Evolutionary conservation across 108 stramenopile species (phyloP), one percentile per base, ranked within the genome.

Genomic region (Chaetoceros tenuissimus): DNA sequence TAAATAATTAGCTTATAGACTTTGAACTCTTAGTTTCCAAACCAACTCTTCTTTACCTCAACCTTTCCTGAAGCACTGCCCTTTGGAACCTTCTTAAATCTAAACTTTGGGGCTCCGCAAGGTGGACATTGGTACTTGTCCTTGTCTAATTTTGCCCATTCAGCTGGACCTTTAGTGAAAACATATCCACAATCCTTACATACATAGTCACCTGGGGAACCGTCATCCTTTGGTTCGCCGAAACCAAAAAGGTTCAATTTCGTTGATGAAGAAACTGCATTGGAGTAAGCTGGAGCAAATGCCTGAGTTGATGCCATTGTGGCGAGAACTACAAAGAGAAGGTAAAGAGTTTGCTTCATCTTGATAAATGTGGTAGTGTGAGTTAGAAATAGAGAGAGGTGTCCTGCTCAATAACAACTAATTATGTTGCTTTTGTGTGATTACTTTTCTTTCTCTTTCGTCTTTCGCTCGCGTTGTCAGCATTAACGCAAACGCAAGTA

Each of bases 51-150:
- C 62, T 83, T 83, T 21, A 83, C 78, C 55, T 83, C 77, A 1
- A 83, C 82, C 57, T 83, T 78, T 8, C 75, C 75, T 40, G 69
- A 64, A 16, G 61, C 68, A 13, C 77, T 72, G 31, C 89, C 89
- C 59, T 91, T 91, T 0, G 89, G 79, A n/a, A 91, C 78, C 55
- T 87, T 91, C 61, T 91, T 91, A 68, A 91, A 91, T 24, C 89
- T 66, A 40, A 64, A 67, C 60, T 91, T 91, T 3, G 70, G 69
- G 16, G 85, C 77, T 20, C 89, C 89, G 54, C 89, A 91, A 0
- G 85, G 85, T 10, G 89, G 89, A 58, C 89, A 91, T 19, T 44
- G 60, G 24, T 68, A 82, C 26, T 72, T 80, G 47, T 40, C 31
- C 17, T 82, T 74, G 18, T 62, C 57, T 0, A 83, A 60, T 20